These are phyloP conservation scores for Trametes hirsuta DNA, from an alignment of 1,284 basidiomycete genomes.

Conservation along the genomic window DNA sequence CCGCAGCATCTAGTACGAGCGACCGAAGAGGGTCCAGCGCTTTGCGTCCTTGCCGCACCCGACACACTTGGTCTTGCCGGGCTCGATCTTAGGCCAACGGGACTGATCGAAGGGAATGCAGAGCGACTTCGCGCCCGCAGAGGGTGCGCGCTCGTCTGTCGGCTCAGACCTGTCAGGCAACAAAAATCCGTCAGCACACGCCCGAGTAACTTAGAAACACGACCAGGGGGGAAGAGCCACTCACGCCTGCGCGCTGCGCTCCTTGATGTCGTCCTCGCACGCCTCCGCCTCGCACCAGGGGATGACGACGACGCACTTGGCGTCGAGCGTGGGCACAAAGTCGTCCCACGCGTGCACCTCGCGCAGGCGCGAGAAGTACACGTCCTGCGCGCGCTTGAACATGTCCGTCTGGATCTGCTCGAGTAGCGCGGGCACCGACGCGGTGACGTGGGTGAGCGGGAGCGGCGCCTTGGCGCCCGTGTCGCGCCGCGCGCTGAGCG, in stretches of 20 bases:
- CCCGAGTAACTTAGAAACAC: neutral
- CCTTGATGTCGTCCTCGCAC: constrained; percentile 99
- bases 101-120: constrained; percentile 97
- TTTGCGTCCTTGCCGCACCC: constrained; percentile 87
- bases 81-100: constrained; percentile 76
- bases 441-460: constrained; percentile 64
- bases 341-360: constrained; percentile 88
- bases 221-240: constrained; percentile 38
- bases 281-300: constrained; percentile 96
- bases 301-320: constrained; percentile 87
- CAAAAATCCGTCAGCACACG: constrained; percentile 9
- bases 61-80: constrained; percentile 83
- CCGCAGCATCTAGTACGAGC: neutral
- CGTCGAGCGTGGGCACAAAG: constrained; percentile 88
- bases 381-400: constrained; percentile 79
- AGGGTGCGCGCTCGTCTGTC: constrained; percentile 93
- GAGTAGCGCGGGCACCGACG: constrained; percentile 68
- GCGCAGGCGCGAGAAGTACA: constrained; percentile 77
- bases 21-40: constrained; percentile 66
- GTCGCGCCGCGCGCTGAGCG: constrained; percentile 88
- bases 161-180: constrained; percentile 67
- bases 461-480: constrained; percentile 82
- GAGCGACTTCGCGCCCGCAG: constrained; percentile 97
- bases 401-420: constrained; percentile 90
- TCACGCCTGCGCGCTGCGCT: constrained; percentile 84